Conservation (phyloP, 176 grass and related monocot species). For the Triticum monococcum region DNA sequence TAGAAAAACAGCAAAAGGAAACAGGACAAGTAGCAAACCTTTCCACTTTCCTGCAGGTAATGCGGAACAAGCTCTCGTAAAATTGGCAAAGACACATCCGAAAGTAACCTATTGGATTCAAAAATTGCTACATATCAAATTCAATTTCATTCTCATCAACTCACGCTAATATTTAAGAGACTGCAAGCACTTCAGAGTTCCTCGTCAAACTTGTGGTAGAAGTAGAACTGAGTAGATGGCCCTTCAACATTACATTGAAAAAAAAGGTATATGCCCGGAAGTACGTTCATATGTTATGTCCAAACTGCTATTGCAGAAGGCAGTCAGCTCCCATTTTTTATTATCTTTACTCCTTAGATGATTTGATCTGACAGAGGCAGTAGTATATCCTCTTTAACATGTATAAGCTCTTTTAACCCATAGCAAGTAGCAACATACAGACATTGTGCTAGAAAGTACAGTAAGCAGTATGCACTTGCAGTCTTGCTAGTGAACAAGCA, state of each 20-base stretch:
- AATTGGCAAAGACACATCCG: slow-evolving; percentile 96
- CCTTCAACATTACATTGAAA: background rate
- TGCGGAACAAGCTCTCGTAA: slow-evolving; percentile 84
- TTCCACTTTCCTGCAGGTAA: slow-evolving; percentile 94
- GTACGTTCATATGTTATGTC: background rate
- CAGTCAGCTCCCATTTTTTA: background rate
- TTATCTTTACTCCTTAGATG: background rate
- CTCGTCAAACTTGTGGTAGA: background rate
- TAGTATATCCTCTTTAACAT: background rate
- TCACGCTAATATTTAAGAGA: background rate
- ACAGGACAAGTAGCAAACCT: slow-evolving; percentile 51
- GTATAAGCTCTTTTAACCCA: slow-evolving; percentile 7
- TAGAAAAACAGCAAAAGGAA: background rate
- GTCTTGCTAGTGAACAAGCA: background rate
- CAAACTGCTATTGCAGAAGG: background rate
- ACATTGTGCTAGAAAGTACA: background rate
- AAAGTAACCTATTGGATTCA: slow-evolving; percentile 67
- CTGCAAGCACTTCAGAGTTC: slow-evolving; percentile 1
- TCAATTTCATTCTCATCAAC: background rate
- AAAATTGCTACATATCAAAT: slow-evolving; percentile 30
- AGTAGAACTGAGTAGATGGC: background rate
- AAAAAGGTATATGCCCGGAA: background rate
- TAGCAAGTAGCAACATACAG: background rate
- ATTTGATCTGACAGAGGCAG: background rate
- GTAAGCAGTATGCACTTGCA: slow-evolving; percentile 14